Evolutionary conservation across 2,329 filamentous ascomycete genomes (phyloP), one percentile per base, ranked within the genome.

Genomic region (Tolypocladium inflatum): DNA sequence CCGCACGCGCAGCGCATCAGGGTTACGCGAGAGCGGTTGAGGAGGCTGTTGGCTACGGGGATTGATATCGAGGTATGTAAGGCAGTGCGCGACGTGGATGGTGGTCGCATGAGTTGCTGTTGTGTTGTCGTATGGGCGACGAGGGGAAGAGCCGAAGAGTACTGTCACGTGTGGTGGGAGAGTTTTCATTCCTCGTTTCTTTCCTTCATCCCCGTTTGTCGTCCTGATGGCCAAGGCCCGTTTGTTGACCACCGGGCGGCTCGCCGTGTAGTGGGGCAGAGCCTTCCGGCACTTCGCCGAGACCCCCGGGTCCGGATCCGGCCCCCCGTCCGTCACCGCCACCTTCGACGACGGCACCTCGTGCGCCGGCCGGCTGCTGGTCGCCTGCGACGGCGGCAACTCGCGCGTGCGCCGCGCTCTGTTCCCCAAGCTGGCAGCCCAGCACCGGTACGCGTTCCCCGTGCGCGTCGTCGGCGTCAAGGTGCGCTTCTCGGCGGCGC

Each of bases 381-480:
- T 81, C 7, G 80, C 75, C 15, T 80, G 79, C 59, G 81, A 84
- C 63, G 80, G 81, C 0, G 71, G 74, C 11, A 71, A 70, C 17
- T 82, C 79, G 1, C 71, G 71, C 10, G 69, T 74, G 3, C 75
- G 80, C 2, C 67, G 66, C 17, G 58, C 64, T 4, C 52, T 78
- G 1, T 73, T 76, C 56, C 71, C 73, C 0, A 63, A 69, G 0
- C 53, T 53, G 1, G 57, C 62, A 26, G 37, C 45, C 19, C 52
- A 63, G 11, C 61, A 67, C 2, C 62, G 71, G 39, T 64, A 74
- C 37, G 65, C 72, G 6, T 67, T 84, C 10, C 80, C 80, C 1
- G 71, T 83, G 4, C 70, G 77, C 38, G 65, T 81, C 52, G 67
- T 83, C 2, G 80, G 81, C 2, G 70, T 75, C 11, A 78, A 74